Percentiles rank a stretch among this genome's conserved stretches.
These are phyloP conservation scores for Lagerstroemia speciosa DNA, from an alignment of 345 rosid species.

Conservation along the genomic window DNA sequence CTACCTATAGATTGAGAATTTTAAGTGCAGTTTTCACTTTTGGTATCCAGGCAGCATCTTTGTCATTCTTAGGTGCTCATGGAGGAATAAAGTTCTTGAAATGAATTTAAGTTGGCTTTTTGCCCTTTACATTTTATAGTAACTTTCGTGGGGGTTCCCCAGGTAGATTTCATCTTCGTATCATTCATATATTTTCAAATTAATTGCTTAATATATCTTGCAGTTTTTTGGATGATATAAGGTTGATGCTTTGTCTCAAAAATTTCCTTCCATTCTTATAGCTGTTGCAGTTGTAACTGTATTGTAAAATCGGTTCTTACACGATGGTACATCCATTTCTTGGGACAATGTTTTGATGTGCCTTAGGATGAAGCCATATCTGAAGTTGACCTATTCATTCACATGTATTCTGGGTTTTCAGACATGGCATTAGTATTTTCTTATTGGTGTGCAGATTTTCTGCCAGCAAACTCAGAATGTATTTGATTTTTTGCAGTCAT, in stretches of 20 bases:
- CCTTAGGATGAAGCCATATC: not conserved
- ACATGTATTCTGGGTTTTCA: not conserved
- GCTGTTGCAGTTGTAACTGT: not conserved
- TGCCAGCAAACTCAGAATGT: not conserved
- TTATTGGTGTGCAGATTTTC: not conserved
- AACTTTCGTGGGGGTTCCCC: too few species aligned
- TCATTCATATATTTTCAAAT: not conserved
- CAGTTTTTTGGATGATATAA: not conserved
- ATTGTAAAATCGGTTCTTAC: too few species aligned
- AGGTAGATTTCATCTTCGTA: not conserved
- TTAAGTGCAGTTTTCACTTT: too few species aligned
- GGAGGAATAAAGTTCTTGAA: not conserved
- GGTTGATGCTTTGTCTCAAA: not conserved
- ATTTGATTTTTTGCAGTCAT: not conserved
- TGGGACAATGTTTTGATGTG: not conserved
- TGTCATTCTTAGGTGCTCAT: not conserved
- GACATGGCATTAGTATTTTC: not conserved
- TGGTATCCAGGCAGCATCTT: too few species aligned
- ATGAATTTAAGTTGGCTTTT: not conserved
- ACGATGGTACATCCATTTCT: not conserved
- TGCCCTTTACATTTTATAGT: too few species aligned
- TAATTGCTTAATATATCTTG: not conserved
- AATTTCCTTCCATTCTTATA: not conserved
- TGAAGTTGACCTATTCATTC: not conserved
- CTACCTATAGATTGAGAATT: too few species aligned